These are phyloP conservation scores for Thalia dealbata DNA, from an alignment of 176 grass and related monocot genomes.

Conservation along the genomic window DNA sequence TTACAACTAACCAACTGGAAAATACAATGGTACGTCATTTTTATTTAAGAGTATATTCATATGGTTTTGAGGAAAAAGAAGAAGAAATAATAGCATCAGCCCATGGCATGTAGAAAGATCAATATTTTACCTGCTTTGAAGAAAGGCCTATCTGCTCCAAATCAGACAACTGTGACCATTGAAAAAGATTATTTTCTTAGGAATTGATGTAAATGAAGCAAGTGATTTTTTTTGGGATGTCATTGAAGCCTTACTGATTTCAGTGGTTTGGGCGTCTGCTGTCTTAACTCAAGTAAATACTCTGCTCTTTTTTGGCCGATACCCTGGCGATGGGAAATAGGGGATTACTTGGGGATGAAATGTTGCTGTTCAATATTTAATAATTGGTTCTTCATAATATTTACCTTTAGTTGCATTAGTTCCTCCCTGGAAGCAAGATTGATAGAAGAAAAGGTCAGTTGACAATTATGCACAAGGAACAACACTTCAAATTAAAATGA, in stretches of 20 bases:
- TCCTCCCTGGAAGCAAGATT: conserved; percentile 62
- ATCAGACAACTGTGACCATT: conserved; percentile 50
- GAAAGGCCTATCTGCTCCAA: conserved; percentile 78
- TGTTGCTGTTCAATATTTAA: conserved; percentile 4
- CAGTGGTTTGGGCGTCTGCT: conserved; percentile 56
- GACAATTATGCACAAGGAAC: no score
- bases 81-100: not conserved
- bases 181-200: conserved; percentile 18
- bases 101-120: not conserved
- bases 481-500: not conserved
- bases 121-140: conserved; percentile 59
- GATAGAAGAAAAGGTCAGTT: conserved; percentile 13
- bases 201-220: conserved; percentile 3
- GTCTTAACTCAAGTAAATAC: conserved; percentile 74
- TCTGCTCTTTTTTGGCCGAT: conserved; percentile 80
- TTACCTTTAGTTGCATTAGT: conserved; percentile 73
- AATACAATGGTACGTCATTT: no score
- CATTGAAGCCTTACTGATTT: conserved; percentile 55
- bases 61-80: no score
- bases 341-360: conserved; percentile 1
- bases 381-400: not conserved
- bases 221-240: not conserved
- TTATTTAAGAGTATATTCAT: no score
- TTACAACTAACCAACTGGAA: no score
- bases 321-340: conserved; percentile 38